Percentiles rank a stretch among this genome's conserved stretches.
Conservation (phyloP, 768 basidiomycete species). For the Saitozyma sp. region DNA sequence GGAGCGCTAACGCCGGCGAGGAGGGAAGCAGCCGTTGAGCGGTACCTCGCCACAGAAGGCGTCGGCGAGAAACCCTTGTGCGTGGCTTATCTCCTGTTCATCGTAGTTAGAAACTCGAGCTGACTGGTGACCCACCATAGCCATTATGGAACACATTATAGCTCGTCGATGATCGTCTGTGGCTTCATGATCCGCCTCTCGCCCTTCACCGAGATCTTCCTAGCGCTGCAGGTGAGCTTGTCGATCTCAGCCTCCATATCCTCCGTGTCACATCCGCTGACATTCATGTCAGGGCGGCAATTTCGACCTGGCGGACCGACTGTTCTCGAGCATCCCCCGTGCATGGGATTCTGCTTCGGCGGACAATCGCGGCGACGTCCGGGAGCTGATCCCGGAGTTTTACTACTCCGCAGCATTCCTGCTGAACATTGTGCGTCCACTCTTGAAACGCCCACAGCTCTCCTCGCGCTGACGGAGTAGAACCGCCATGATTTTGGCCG, state of each 20-base stretch:
- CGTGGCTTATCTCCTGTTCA: conserved; percentile 5
- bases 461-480: conserved; percentile 13
- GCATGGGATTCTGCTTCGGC: conserved; percentile 80
- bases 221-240: conserved; percentile 67
- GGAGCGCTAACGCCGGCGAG: conserved; percentile 77
- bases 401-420: conserved; percentile 65
- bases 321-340: conserved; percentile 63
- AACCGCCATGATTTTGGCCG: conserved; percentile 51
- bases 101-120: neutral
- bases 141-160: conserved; percentile 76
- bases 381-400: conserved; percentile 80
- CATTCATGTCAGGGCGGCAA: conserved; percentile 71
- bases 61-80: conserved; percentile 80
- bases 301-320: conserved; percentile 75
- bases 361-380: conserved; percentile 86
- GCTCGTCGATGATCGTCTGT: conserved; percentile 95
- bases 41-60: conserved; percentile 68
- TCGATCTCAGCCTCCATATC: neutral
- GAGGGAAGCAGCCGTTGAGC: conserved; percentile 69
- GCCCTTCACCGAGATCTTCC: conserved; percentile 93
- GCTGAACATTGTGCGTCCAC: conserved; percentile 60
- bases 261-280: neutral
- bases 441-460: neutral
- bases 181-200: conserved; percentile 86
- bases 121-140: conserved; percentile 10